phyloP scores from a whole-genome alignment of 441 rosid genomes.

The Gossypium gossypioides region DNA sequence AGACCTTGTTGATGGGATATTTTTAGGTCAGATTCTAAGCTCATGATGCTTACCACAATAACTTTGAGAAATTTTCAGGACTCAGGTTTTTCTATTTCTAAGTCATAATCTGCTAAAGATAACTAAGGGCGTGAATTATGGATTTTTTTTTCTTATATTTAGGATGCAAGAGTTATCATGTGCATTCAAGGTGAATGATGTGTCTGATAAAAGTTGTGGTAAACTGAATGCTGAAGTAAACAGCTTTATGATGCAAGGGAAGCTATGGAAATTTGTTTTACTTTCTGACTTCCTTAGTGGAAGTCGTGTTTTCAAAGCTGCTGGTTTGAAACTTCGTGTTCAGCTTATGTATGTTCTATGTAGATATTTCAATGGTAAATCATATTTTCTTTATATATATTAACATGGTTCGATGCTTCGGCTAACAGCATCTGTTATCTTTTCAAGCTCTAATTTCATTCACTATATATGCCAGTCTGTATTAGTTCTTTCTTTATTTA shows the following conservation, averaged over 20 bases:
- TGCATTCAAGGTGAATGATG: no score
- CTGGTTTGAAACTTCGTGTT: neutral
- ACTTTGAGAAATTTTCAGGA: no score
- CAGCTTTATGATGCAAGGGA: neutral
- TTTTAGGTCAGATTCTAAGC: neutral
- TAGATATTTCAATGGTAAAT: neutral
- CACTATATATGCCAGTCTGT: neutral
- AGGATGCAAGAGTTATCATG: no score
- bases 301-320: neutral
- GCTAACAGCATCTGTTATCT: neutral
- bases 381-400: neutral
- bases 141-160: no score
- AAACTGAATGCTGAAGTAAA: neutral
- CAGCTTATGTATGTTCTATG: neutral
- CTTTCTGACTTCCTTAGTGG: neutral
- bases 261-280: neutral
- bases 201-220: neutral
- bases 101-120: no score
- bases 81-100: no score
- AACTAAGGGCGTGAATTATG: no score
- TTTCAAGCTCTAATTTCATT: conserved; percentile 1
- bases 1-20: neutral
- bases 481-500: neutral
- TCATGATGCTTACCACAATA: neutral
- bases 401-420: neutral